Evolutionary conservation across 2,329 filamentous ascomycete genomes (phyloP).

Genomic region (Fusarium irregulare): DNA sequence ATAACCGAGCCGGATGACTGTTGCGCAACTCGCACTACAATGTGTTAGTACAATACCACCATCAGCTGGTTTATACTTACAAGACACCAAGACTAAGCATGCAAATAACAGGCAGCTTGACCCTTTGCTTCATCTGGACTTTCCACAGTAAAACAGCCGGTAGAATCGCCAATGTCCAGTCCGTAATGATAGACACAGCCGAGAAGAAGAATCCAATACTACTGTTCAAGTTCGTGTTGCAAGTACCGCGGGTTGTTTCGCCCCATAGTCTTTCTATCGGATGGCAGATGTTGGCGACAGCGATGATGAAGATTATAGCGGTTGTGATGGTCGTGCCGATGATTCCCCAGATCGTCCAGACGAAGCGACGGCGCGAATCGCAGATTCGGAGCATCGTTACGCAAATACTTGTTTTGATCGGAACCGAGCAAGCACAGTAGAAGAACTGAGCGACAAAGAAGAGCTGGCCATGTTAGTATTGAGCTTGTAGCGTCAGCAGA

Average conservation of each 20-base stretch:
- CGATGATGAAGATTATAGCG: slow-evolving; percentile 38
- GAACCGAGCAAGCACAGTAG: slow-evolving; percentile 36
- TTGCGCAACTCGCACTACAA: slow-evolving; percentile 38
- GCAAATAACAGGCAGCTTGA: slow-evolving; percentile 38
- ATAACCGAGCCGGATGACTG: slow-evolving; percentile 38
- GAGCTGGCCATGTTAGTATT: slow-evolving; percentile 6
- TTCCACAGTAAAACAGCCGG: slow-evolving; percentile 44
- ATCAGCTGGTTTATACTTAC: slow-evolving; percentile 1
- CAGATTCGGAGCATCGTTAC: slow-evolving; percentile 46
- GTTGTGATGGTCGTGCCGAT: slow-evolving; percentile 21
- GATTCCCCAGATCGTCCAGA: slow-evolving; percentile 29
- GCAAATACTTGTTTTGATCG: slow-evolving; percentile 46
- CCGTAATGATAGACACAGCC: slow-evolving; percentile 42
- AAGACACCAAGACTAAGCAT: slow-evolving; percentile 40
- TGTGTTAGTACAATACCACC: not conserved
- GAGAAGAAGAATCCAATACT: slow-evolving; percentile 45
- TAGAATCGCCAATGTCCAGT: slow-evolving; percentile 43
- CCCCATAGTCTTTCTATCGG: slow-evolving; percentile 44
- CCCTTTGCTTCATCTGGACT: slow-evolving; percentile 42
- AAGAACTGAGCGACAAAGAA: slow-evolving; percentile 41
- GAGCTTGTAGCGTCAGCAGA: accelerated
- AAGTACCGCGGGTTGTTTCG: slow-evolving; percentile 25
- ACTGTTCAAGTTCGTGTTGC: slow-evolving; percentile 29
- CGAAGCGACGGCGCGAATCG: slow-evolving; percentile 25
- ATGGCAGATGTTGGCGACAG: slow-evolving; percentile 40